These are phyloP conservation scores for Iberis pinnata DNA, from an alignment of 345 rosid genomes.

Conservation along the genomic window DNA sequence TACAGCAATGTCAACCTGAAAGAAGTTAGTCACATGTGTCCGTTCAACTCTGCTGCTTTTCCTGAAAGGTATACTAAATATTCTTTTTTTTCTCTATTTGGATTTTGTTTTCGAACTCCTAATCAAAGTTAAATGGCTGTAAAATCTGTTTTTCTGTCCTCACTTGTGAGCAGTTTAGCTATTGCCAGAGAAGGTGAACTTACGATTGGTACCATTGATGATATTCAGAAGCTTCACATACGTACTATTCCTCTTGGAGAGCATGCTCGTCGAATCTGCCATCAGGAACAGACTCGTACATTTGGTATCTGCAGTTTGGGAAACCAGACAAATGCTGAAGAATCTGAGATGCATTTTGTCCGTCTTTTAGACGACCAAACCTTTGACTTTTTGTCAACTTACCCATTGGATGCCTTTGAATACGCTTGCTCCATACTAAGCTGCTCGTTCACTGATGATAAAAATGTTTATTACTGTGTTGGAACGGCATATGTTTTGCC, in stretches of 20 bases:
- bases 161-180: slow-evolving; percentile 59
- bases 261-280: slow-evolving; percentile 93
- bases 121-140: background rate
- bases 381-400: slow-evolving; percentile 74
- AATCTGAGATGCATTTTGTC: slow-evolving; percentile 71
- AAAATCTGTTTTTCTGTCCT: slow-evolving; percentile 23
- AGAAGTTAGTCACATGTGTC: slow-evolving; percentile 99
- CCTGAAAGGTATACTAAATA: slow-evolving; percentile 65
- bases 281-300: slow-evolving; percentile 92
- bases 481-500: slow-evolving; percentile 98
- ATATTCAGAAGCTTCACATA: slow-evolving; percentile 97
- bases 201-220: slow-evolving; percentile 96
- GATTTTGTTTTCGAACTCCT: slow-evolving; percentile 25
- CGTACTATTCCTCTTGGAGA: slow-evolving; percentile 97
- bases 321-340: slow-evolving; percentile 68
- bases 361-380: slow-evolving; percentile 91
- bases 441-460: slow-evolving; percentile 82
- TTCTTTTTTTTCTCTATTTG: background rate
- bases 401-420: slow-evolving; percentile 82
- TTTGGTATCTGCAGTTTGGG: slow-evolving; percentile 87
- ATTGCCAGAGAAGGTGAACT: slow-evolving; percentile 98
- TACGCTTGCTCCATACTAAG: slow-evolving; percentile 88
- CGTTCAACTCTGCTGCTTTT: slow-evolving; percentile 98
- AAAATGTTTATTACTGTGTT: slow-evolving; percentile 81
- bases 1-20: slow-evolving; percentile 95